Evolutionary conservation across 805 yeast species (phyloP).

Genomic region (Saturnispora besseyi): DNA sequence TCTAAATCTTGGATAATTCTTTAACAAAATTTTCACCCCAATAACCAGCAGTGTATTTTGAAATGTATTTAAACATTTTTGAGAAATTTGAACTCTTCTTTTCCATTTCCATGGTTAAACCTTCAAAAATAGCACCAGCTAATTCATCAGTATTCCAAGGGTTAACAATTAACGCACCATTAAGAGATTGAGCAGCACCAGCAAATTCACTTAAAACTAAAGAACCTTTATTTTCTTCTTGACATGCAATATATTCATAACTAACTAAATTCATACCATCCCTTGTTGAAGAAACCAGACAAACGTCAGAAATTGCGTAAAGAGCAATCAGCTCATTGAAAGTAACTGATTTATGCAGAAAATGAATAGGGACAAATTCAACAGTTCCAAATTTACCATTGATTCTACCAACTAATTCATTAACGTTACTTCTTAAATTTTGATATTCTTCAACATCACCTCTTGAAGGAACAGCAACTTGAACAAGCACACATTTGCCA

Average conservation of each 20-base stretch:
- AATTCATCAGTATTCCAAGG: slow-evolving; percentile 98
- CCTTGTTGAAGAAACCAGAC: slow-evolving; percentile 87
- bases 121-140: slow-evolving; percentile 76
- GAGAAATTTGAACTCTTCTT: slow-evolving; percentile 71
- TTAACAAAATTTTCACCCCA: slow-evolving; percentile 97
- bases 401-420: slow-evolving; percentile 92
- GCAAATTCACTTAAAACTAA: slow-evolving; percentile 90
- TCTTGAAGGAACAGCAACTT: slow-evolving; percentile 95
- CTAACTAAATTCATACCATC: slow-evolving; percentile 98
- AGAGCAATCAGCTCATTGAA: slow-evolving; percentile 88
- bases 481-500: slow-evolving; percentile 91
- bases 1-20: slow-evolving; percentile 41
- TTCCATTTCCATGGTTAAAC: slow-evolving; percentile 77
- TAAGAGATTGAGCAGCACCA: slow-evolving; percentile 97
- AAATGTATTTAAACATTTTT: slow-evolving; percentile 76
- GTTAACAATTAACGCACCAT: slow-evolving; percentile 88
- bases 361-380: slow-evolving; percentile 96
- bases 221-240: slow-evolving; percentile 70
- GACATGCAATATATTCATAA: slow-evolving; percentile 96
- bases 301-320: slow-evolving; percentile 79
- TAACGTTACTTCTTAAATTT: slow-evolving; percentile 83
- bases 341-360: slow-evolving; percentile 84
- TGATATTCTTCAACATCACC: slow-evolving; percentile 99
- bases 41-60: slow-evolving; percentile 87
- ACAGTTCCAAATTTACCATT: slow-evolving; percentile 95